phyloP scores from a whole-genome alignment of 352 stramenopile species.

The Globisporangium yorkense region DNA sequence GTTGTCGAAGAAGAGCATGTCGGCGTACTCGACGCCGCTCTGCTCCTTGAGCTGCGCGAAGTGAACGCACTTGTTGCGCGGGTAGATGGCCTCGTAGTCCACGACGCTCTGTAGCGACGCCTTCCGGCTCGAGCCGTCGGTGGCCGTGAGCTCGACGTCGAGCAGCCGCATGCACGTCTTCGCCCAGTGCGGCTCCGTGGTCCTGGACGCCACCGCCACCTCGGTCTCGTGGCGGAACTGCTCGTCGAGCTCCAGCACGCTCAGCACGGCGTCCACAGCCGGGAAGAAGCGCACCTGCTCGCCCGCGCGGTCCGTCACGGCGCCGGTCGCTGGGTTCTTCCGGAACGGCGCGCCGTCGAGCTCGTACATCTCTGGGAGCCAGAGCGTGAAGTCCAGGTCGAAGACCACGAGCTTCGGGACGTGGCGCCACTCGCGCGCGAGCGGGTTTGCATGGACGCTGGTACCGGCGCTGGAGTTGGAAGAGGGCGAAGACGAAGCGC shows the following conservation, averaged over 20 bases:
- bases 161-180: conserved; percentile 76
- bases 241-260: conserved; percentile 52
- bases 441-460: no score
- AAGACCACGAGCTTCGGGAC: conserved; percentile 69
- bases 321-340: conserved; percentile 48
- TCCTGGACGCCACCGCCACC: conserved; percentile 69
- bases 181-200: conserved; percentile 67
- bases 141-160: conserved; percentile 30
- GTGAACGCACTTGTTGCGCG: conserved; percentile 85
- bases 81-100: conserved; percentile 81
- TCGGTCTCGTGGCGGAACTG: conserved; percentile 57
- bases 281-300: conserved; percentile 80
- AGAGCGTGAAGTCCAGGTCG: conserved; percentile 74
- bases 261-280: conserved; percentile 60
- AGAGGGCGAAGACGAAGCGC: no score
- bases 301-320: conserved; percentile 57
- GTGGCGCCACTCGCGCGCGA: conserved; percentile 32
- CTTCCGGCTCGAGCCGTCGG: neutral
- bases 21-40: conserved; percentile 88
- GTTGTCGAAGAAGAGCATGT: conserved; percentile 98
- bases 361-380: conserved; percentile 85
- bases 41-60: conserved; percentile 89
- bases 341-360: conserved; percentile 74
- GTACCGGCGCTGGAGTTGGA: no score
- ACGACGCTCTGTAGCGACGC: conserved; percentile 47